These are phyloP conservation scores for Austroboletus sp. DNA, from an alignment of 1,284 basidiomycete genomes.

Conservation along the genomic window DNA sequence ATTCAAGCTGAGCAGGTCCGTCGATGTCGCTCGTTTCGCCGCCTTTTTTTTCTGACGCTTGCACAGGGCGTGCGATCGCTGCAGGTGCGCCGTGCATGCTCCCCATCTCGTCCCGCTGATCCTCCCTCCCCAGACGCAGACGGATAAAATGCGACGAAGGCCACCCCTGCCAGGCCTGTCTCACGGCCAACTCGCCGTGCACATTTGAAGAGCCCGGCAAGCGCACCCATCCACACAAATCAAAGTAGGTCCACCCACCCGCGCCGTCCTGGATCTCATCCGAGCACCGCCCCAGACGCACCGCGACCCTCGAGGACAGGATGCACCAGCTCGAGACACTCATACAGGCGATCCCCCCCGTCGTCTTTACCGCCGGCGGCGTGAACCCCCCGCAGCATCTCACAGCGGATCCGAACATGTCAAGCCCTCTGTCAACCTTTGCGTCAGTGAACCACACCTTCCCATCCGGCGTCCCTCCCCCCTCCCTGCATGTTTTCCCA, in stretches of 20 bases:
- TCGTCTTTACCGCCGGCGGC: constrained; percentile 62
- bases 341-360: constrained; percentile 73
- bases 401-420: constrained; percentile 28
- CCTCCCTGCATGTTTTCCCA: constrained; percentile 65
- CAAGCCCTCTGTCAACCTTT: constrained; percentile 51
- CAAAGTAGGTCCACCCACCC: constrained; percentile 49
- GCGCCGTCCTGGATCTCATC: constrained; percentile 3
- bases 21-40: too few species aligned
- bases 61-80: constrained; percentile 72
- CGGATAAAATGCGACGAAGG: constrained; percentile 81
- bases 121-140: constrained; percentile 48
- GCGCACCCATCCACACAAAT: constrained; percentile 75
- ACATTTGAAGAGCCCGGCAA: constrained; percentile 81
- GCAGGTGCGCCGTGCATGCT: constrained; percentile 51
- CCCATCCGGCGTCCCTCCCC: constrained; percentile 66
- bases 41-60: constrained; percentile 2
- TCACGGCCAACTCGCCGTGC: constrained; percentile 68
- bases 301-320: constrained; percentile 71
- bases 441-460: constrained; percentile 42
- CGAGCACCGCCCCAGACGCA: constrained; percentile 42
- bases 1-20: constrained; percentile 77
- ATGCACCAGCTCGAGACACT: constrained; percentile 79
- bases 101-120: background rate
- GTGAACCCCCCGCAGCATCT: constrained; percentile 28
- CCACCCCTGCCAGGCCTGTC: constrained; percentile 75